A percentile compares a stretch with the other conserved stretches of the same genome.
phyloP scores from a whole-genome alignment of 108 stramenopile genomes.

The Nitzschia palea region DNA sequence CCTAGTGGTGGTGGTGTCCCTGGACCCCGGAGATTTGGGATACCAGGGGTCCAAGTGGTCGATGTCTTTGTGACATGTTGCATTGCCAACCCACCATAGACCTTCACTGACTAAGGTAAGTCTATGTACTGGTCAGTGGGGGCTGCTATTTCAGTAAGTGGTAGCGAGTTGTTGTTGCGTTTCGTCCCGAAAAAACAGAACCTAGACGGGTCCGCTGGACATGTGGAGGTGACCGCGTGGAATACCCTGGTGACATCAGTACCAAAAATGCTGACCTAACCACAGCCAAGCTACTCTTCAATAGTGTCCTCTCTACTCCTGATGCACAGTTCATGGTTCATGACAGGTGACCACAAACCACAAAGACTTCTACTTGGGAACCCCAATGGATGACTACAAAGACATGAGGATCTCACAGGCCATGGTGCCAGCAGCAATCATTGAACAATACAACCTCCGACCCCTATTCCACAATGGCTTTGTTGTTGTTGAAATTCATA shows the following conservation, averaged over 20 bases:
- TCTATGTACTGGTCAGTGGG: too few species aligned
- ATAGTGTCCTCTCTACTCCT: slow-evolving; percentile 31
- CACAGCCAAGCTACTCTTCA: slow-evolving; percentile 28
- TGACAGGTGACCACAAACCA: too few species aligned
- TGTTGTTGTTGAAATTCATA: too few species aligned
- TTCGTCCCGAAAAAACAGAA: slow-evolving; percentile 9
- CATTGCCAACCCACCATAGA: too few species aligned
- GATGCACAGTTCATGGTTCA: slow-evolving; percentile 7
- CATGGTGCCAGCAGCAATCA: slow-evolving; percentile 29
- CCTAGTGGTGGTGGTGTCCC: too few species aligned
- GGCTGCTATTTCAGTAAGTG: too few species aligned
- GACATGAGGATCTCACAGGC: slow-evolving; percentile 37
- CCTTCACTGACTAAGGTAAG: too few species aligned
- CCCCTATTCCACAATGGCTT: too few species aligned
- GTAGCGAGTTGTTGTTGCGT: slow-evolving; percentile 18
- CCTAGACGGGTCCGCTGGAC: slow-evolving; percentile 23
- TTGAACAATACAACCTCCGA: slow-evolving; percentile 36
- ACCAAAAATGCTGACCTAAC: too few species aligned
- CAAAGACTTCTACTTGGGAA: slow-evolving; percentile 40
- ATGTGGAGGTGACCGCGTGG: slow-evolving; percentile 31
- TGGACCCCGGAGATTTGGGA: too few species aligned
- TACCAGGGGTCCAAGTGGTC: too few species aligned
- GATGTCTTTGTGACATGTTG: too few species aligned
- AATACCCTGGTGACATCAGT: slow-evolving; percentile 9
- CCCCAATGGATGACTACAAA: slow-evolving; percentile 30